Percentiles rank a stretch among this genome's conserved stretches.
phyloP scores from a whole-genome alignment of 1,284 basidiomycete genomes.

The Tremellales sp. region DNA sequence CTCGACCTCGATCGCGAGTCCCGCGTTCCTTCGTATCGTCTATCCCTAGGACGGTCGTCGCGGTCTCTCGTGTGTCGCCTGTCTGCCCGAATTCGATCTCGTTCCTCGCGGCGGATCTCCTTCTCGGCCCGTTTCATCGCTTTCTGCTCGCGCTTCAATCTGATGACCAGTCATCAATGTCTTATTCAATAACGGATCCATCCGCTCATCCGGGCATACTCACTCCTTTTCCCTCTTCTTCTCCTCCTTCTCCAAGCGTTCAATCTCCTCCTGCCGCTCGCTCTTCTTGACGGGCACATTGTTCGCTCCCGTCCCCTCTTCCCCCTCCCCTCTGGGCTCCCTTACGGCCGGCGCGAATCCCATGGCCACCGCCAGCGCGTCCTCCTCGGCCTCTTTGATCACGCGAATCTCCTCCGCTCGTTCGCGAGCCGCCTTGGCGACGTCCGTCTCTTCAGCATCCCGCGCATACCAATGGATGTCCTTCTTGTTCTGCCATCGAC shows the following conservation, averaged over 20 bases:
- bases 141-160: constrained; percentile 42
- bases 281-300: constrained; percentile 27
- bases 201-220: constrained; percentile 15
- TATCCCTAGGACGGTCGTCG: constrained; percentile 9
- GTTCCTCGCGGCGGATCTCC: constrained; percentile 39
- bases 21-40: constrained; percentile 12
- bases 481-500: constrained; percentile 92
- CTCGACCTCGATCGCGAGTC: constrained; percentile 8
- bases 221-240: constrained; percentile 43
- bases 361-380: constrained; percentile 75
- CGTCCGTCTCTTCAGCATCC: constrained; percentile 53
- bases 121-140: constrained; percentile 40
- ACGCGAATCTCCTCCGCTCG: constrained; percentile 62
- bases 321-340: constrained; percentile 17
- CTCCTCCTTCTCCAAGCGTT: constrained; percentile 39
- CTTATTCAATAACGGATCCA: no score
- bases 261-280: constrained; percentile 33
- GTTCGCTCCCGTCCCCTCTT: constrained; percentile 31
- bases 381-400: constrained; percentile 80
- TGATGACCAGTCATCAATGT: constrained; percentile 9
- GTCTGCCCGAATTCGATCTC: constrained; percentile 24
- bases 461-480: constrained; percentile 89
- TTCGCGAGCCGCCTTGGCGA: constrained; percentile 44
- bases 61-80: constrained; percentile 4
- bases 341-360: constrained; percentile 45